Base-by-base conservation (phyloP, 495 filamentous ascomycete genomes). In the Staphylotrichum longicolle region DNA sequence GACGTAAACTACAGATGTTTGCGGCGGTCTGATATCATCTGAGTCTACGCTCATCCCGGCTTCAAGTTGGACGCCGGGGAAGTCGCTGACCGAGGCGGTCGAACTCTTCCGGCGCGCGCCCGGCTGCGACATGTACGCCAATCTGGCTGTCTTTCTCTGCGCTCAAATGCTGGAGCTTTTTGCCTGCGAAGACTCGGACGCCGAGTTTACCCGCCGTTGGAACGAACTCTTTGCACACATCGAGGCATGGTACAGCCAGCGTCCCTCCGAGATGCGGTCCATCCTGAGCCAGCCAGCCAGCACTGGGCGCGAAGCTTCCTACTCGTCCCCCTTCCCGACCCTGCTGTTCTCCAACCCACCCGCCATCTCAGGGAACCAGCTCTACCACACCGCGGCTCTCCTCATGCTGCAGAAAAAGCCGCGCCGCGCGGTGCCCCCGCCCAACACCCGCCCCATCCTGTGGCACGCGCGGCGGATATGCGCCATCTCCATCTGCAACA, bases 381-480 rank as follows among this genome's bases (percentile, higher is more conserved):
- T 53, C 34, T 53, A 53, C 50, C 50, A 53, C 50, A 53, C 50
- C 5, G 14, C 50, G 12, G 50, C 50, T 12, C 14, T 53, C 2
- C 34, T 53, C n/a, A 53, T 53, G 50, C 50, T 53, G 34, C 50
- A 53, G 34, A 37, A 20, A 7, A 37, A 27, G 50, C 50, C 50
- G 12, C 50, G 50, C 50, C 50, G 50, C 33, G 50, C 50, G 14
- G 50, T 53, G 20, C 33, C 20, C n/a, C 50, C 50, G 7, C 50
- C 34, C 14, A 39, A 37, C 7, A 53, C 34, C 2, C 50, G 50
- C 2, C 50, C 50, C 14, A 53, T 53, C 50, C 50, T 53, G 33
- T 53, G 50, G 50, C 50, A 53, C 50, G 50, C 50, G 12, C 50
- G 50, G 12, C n/a, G 50, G 50, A 53, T 53, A 37, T 53, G 50